Percentiles rank a stretch among this genome's conserved stretches.
Conservation (phyloP, 2,329 filamentous ascomycete genomes). For the Emmonsia crescens region DNA sequence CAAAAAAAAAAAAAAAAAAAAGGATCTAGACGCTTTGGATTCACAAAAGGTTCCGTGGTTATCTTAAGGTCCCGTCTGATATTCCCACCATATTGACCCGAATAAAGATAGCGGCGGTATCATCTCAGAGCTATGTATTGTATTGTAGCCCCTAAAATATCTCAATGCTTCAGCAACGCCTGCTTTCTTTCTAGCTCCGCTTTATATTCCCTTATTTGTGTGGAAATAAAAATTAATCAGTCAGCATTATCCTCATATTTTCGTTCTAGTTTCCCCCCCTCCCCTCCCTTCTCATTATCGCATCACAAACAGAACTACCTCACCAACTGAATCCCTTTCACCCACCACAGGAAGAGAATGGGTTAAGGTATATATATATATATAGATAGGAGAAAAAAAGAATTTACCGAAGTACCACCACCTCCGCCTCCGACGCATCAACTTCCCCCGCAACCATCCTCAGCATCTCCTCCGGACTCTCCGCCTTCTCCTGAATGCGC, state of each 20-base stretch:
- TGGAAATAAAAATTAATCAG: neutral
- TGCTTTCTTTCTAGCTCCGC: neutral
- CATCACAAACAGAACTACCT: neutral
- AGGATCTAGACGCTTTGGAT: no score
- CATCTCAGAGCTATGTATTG: neutral
- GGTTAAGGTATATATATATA: neutral
- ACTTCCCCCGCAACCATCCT: neutral
- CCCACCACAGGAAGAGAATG: neutral
- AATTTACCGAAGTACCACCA: neutral
- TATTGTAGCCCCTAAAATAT: neutral
- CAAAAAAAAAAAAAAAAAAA: no score
- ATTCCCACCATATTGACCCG: neutral
- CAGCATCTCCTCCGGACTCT: neutral
- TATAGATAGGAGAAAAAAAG: neutral
- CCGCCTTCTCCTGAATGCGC: neutral
- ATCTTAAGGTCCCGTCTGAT: neutral
- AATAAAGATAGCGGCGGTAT: neutral
- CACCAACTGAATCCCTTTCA: neutral
- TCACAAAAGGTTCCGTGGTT: no score
- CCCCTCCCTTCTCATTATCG: no score
- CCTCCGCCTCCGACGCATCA: neutral
- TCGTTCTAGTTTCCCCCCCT: neutral
- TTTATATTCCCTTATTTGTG: neutral
- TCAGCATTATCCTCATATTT: neutral
- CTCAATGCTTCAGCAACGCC: neutral